Conservation (phyloP, 768 basidiomycete species). For the Leucocoprinus leucothites region DNA sequence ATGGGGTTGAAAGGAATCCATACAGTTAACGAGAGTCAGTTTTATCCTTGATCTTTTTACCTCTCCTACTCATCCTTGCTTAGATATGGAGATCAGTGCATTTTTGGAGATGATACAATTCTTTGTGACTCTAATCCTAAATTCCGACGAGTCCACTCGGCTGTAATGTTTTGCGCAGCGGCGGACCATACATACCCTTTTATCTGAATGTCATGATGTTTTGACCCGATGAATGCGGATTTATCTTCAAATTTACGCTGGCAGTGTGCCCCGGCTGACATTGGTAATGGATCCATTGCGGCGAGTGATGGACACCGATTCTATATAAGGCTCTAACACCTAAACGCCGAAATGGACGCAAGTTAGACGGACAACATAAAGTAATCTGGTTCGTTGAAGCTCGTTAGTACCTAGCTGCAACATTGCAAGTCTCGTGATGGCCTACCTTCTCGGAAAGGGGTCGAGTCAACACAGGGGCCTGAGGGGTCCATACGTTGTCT, state of each 20-base stretch:
- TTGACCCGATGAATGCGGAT: neutral
- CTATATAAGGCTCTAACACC: no score
- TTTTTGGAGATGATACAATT: slow-evolving; percentile 68
- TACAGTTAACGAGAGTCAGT: slow-evolving; percentile 70
- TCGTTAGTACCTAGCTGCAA: no score
- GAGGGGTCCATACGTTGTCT: no score
- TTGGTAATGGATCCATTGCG: neutral
- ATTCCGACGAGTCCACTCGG: slow-evolving; percentile 53
- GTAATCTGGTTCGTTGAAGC: neutral
- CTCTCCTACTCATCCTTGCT: neutral
- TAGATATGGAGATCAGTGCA: slow-evolving; percentile 46
- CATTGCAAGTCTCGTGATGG: neutral
- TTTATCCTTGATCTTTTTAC: neutral
- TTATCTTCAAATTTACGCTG: no score
- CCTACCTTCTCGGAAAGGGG: neutral
- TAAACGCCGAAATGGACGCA: neutral
- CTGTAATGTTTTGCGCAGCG: neutral
- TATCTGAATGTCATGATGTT: slow-evolving; percentile 14
- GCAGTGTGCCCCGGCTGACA: no score
- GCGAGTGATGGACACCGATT: neutral
- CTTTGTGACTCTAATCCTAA: slow-evolving; percentile 62
- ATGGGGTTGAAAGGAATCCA: slow-evolving; percentile 45
- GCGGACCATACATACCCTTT: no score
- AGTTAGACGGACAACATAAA: neutral
- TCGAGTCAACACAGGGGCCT: no score